Conservation (phyloP, 148 eudicot genomes). For the Dysphania ambrosioides region DNA sequence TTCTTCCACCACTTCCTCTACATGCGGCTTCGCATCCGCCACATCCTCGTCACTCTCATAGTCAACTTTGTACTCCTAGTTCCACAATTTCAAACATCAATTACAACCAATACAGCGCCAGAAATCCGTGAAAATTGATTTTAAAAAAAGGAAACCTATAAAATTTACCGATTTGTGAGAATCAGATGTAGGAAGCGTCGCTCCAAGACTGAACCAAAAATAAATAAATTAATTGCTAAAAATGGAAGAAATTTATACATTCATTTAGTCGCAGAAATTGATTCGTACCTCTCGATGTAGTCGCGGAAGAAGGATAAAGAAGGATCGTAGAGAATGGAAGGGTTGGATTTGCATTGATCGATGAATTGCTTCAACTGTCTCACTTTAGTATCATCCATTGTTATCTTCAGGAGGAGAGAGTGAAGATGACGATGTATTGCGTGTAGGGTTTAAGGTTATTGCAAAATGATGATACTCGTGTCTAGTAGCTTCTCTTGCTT, state of each 20-base stretch:
- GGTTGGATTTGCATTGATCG: constrained; percentile 58
- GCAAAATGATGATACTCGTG: no score
- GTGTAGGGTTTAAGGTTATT: no score
- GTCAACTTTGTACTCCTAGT: constrained; percentile 33
- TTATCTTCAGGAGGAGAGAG: no score
- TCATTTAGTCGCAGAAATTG: no score
- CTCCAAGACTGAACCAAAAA: constrained; percentile 61
- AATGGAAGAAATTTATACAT: no score
- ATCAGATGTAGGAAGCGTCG: constrained; percentile 49
- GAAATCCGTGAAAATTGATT: neutral
- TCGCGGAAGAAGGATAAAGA: constrained; percentile 83
- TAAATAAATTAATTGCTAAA: neutral
- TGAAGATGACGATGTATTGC: no score
- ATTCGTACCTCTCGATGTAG: constrained; percentile 61
- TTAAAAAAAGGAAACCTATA: constrained; percentile 19
- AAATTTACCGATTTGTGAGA: constrained; percentile 40
- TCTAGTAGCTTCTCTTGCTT: no score
- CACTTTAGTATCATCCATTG: constrained; percentile 62
- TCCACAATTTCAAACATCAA: neutral
- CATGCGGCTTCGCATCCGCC: constrained; percentile 38
- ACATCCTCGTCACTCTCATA: constrained; percentile 60
- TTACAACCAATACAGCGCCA: no score
- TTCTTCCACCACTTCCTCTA: constrained; percentile 35
- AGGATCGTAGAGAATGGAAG: constrained; percentile 62
- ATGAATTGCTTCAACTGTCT: constrained; percentile 56